Evolutionary conservation across 208 protist species (phyloP), one percentile per base, ranked within the genome.

Genomic region (Novymonas esmeraldas): DNA sequence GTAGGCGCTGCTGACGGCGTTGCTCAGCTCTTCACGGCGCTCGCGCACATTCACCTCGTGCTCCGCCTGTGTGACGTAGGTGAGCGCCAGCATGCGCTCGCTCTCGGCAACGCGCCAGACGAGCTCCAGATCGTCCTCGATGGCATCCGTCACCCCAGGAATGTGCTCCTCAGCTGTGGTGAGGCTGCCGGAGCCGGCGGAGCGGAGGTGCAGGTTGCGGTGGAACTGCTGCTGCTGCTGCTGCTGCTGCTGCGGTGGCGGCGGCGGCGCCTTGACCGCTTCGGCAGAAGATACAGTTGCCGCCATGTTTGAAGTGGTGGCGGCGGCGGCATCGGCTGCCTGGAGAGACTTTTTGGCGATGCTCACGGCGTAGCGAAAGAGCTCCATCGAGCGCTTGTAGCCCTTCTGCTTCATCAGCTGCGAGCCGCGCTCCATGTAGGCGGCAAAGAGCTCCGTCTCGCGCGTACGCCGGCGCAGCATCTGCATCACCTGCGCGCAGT

Each of bases 1-100:
- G 67, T 96, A 96, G 33, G 90, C 90, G 65, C 75, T 85, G 67
- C 76, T 94, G 10, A 94, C 90, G 9, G 90, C 90, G 73, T 96
- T 78, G 73, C 80, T 94, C 28, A 96, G 73, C 80, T 94, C 76
- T 46, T 81, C 70, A 39, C 85, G 74, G 2, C 87, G 90, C 55
- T 82, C 66, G 2, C 59, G 76, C 36, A 96, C 84, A 66, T 96
- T 96, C 14, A 96, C 87, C 70, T 96, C 90, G 62, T 93, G 85
- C 57, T 96, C 87, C 11, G 90, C 90, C 64, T 91, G 80, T 2
- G 72, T 79, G 11, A 96, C 87, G 45, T 81, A 92, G 28, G 85
- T 80, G 48, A 96, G 78, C 29, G 90, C 88, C 59, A 96, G 69
- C 81, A 90, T 92, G 26, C 90, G 87, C 73, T 96, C 85, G 56